Evolutionary conservation across 805 yeast species (phyloP).

Genomic region (Lipomyces yamanashiensis): DNA sequence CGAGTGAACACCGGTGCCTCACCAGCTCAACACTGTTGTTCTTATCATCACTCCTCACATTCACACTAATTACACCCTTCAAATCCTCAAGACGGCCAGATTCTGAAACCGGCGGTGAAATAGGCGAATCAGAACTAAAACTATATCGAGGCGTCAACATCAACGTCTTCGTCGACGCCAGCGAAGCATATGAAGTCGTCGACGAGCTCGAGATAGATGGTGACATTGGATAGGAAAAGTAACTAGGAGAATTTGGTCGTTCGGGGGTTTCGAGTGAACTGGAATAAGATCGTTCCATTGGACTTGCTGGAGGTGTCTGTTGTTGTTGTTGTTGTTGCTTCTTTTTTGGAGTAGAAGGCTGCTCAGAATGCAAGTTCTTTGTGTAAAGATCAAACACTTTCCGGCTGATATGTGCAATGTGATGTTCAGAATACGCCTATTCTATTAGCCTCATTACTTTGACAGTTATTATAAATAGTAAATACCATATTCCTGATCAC

Average conservation of each 20-base stretch:
- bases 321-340: not conserved
- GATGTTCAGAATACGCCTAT: slow-evolving; percentile 15
- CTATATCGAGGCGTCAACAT: slow-evolving; percentile 5
- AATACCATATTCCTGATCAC: slow-evolving; percentile 12
- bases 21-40: not conserved
- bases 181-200: not conserved
- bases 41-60: not conserved
- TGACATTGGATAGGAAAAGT: not conserved
- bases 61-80: too few species aligned
- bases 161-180: slow-evolving; percentile 3
- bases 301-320: slow-evolving; percentile 5
- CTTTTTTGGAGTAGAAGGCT: not conserved
- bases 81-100: not conserved
- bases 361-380: not conserved
- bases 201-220: not conserved
- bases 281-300: not conserved
- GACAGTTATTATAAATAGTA: too few species aligned
- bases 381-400: slow-evolving; percentile 9
- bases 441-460: not conserved
- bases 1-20: slow-evolving; percentile 7
- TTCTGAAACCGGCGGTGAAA: slow-evolving; percentile 6
- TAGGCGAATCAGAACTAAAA: not conserved
- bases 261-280: not conserved
- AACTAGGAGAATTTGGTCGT: not conserved
- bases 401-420: slow-evolving; percentile 14